Percentiles rank a stretch among this genome's conserved stretches.
phyloP scores from a whole-genome alignment of 2,329 filamentous ascomycete species.

The Pseudocercospora vitis region DNA sequence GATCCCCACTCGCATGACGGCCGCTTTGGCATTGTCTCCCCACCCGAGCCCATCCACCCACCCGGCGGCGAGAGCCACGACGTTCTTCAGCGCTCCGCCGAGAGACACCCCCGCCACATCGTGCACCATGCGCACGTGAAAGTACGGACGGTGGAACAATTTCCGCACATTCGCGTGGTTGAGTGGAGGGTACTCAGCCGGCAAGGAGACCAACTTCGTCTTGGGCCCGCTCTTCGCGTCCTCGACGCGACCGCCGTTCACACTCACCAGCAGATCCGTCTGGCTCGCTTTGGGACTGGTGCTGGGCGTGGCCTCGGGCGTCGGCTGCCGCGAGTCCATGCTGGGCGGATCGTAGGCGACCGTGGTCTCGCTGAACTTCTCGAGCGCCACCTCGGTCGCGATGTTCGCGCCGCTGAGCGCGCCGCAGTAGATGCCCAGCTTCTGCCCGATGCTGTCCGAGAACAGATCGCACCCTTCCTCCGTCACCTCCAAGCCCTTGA shows the following conservation, averaged over 20 bases:
- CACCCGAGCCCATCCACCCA: constrained; percentile 95
- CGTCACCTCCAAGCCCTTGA: constrained; percentile 94
- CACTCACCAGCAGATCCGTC: constrained; percentile 25
- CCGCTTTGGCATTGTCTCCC: constrained; percentile 99
- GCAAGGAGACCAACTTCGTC: constrained; percentile 55
- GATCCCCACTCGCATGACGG: constrained; percentile 92
- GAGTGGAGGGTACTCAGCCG: constrained; percentile 78
- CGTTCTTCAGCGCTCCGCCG: constrained; percentile 92
- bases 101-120: constrained; percentile 98
- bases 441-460: constrained; percentile 89
- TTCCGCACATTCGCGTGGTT: constrained; percentile 80
- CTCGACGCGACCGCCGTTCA: constrained; percentile 25
- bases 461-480: constrained; percentile 85
- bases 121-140: constrained; percentile 89
- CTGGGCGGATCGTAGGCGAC: constrained; percentile 92
- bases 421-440: constrained; percentile 92
- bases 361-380: constrained; percentile 97
- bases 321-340: constrained; percentile 78
- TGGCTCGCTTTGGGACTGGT: constrained; percentile 28
- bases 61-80: constrained; percentile 89
- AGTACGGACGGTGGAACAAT: constrained; percentile 94
- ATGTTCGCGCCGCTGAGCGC: constrained; percentile 96
- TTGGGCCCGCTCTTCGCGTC: constrained; percentile 57
- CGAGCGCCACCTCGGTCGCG: constrained; percentile 86
- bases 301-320: constrained; percentile 53